phyloP scores from a whole-genome alignment of 2,329 filamentous ascomycete genomes.

The Huntiella bhutanensis region DNA sequence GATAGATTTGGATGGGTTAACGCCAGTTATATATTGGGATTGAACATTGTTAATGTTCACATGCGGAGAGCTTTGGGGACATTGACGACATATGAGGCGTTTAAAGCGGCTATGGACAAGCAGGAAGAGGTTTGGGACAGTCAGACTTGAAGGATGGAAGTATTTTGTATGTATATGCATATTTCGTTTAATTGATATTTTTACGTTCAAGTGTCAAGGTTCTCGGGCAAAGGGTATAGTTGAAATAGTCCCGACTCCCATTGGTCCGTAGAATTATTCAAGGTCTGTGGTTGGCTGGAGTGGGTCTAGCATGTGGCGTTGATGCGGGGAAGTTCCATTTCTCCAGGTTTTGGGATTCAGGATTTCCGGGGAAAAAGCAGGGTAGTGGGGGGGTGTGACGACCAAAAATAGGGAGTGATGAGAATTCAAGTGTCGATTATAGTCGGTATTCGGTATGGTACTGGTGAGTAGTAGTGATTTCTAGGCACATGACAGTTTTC shows the following conservation, averaged over 20 bases:
- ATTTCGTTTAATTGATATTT: neutral
- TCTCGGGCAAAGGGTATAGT: neutral
- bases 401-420: no score
- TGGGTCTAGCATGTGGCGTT: no score
- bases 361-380: neutral
- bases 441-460: no score
- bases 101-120: conserved; percentile 46
- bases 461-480: neutral
- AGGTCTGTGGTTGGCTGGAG: no score
- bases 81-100: conserved; percentile 70
- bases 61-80: conserved; percentile 78
- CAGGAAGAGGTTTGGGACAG: conserved; percentile 27
- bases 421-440: no score
- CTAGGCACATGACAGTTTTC: neutral
- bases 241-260: neutral
- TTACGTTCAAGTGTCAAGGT: neutral
- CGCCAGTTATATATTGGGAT: conserved; percentile 85
- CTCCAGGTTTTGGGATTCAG: conserved; percentile 7
- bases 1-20: conserved; percentile 95
- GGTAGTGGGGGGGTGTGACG: neutral
- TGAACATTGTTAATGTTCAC: conserved; percentile 74
- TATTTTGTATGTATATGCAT: neutral
- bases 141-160: neutral
- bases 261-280: no score
- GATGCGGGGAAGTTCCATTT: conserved; percentile 4